Percentiles rank a stretch among this genome's conserved stretches.
Conservation (phyloP, 257 asterid species). For the Thymus mandschuricus region DNA sequence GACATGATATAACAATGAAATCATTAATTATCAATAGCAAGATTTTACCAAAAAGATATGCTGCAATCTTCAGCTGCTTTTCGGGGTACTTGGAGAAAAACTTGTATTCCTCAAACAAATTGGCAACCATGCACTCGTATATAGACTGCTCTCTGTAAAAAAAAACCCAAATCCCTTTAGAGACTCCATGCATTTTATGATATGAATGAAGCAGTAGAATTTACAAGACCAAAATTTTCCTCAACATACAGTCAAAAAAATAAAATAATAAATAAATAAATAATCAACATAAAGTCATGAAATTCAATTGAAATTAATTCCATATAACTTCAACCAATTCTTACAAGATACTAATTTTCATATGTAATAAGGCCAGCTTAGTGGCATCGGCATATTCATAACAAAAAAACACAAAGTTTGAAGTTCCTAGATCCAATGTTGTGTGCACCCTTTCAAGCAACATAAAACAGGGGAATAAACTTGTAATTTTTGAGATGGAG, state of each 20-base stretch:
- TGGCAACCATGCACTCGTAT: conserved; percentile 83
- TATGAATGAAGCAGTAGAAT: conserved; percentile 9
- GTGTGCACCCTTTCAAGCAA: background rate
- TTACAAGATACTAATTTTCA: background rate
- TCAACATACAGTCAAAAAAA: background rate
- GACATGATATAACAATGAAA: conserved; percentile 15
- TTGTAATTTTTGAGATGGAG: background rate
- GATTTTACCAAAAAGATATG: conserved; percentile 80
- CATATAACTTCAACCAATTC: conserved; percentile 14
- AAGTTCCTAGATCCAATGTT: conserved; percentile 11
- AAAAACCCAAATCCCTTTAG: conserved; percentile 29
- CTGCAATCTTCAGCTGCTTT: conserved; percentile 84
- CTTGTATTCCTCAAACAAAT: conserved; percentile 87
- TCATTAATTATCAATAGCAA: conserved; percentile 22
- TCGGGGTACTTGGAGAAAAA: conserved; percentile 88
- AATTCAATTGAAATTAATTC: conserved; percentile 11
- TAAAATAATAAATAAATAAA: too few relatives aligned
- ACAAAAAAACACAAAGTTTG: conserved; percentile 19
- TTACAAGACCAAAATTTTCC: background rate
- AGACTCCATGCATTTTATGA: conserved; percentile 13
- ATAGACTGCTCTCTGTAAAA: conserved; percentile 78
- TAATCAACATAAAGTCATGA: conserved; percentile 1
- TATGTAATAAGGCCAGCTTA: conserved; percentile 6
- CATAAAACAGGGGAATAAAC: background rate
- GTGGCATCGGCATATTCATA: conserved; percentile 13